Evolutionary conservation across 2,329 filamentous ascomycete genomes (phyloP).

Genomic region (Magnaporthales sp.): DNA sequence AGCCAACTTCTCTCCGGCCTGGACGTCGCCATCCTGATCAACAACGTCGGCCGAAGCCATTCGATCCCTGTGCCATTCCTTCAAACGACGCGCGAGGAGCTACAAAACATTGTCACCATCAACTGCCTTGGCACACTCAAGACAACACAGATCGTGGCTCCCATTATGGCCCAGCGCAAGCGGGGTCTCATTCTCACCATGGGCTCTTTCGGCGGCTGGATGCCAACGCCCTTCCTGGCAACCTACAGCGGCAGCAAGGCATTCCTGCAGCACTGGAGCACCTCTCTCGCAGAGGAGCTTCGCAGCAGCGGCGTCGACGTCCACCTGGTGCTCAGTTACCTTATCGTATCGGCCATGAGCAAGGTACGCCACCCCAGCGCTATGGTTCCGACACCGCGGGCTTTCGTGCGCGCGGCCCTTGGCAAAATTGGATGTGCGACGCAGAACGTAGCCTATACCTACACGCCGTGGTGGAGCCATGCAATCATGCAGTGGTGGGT

Average conservation of each 20-base stretch:
- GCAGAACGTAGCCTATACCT: constrained; percentile 72
- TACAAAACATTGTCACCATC: constrained; percentile 86
- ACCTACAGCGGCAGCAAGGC: constrained; percentile 98
- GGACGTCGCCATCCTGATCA: constrained; percentile 82
- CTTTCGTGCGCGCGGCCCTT: constrained; percentile 72
- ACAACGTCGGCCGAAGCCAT: constrained; percentile 95
- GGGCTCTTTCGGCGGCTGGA: constrained; percentile 90
- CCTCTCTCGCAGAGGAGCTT: constrained; percentile 75
- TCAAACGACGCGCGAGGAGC: constrained; percentile 68
- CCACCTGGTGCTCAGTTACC: constrained; percentile 85
- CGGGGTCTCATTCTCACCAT: constrained; percentile 89
- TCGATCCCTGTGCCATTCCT: constrained; percentile 85
- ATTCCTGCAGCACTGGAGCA: constrained; percentile 95
- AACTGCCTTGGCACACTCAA: constrained; percentile 89
- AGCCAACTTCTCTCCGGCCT: constrained; percentile 59
- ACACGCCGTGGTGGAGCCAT: constrained; percentile 91
- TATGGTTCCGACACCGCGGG: constrained; percentile 71
- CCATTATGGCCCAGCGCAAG: constrained; percentile 76
- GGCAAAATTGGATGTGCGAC: constrained; percentile 78
- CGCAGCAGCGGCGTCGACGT: constrained; percentile 74
- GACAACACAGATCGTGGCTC: constrained; percentile 76
- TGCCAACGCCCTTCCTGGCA: constrained; percentile 84
- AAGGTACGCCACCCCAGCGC: constrained; percentile 77
- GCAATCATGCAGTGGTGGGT: constrained; percentile 80
- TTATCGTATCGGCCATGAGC: constrained; percentile 94